Conservation (phyloP, 257 asterid genomes). For the Solanum commersonii region DNA sequence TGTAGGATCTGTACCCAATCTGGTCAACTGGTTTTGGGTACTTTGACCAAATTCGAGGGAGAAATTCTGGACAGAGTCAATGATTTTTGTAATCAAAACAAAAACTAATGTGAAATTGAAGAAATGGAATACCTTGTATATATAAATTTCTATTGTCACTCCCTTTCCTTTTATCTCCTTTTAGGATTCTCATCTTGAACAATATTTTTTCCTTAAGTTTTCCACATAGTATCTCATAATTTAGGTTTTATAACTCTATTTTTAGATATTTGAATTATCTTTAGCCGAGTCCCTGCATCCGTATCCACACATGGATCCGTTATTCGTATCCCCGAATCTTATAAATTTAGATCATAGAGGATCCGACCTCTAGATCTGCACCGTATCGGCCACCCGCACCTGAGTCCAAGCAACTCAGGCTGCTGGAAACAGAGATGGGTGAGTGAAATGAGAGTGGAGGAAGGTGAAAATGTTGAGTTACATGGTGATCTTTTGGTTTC, state of each 20-base stretch:
- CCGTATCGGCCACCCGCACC: not conserved
- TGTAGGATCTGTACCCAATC: not conserved
- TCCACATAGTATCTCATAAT: not conserved
- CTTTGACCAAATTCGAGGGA: not conserved
- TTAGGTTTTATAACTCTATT: not conserved
- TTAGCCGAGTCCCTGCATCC: not conserved
- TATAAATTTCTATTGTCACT: not conserved
- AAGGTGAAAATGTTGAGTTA: not conserved
- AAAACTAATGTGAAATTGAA: not conserved
- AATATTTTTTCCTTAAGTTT: too few relatives aligned
- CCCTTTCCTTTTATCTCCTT: not conserved
- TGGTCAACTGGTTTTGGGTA: not conserved
- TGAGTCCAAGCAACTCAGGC: not conserved
- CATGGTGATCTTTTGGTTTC: not conserved
- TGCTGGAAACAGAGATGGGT: not conserved
- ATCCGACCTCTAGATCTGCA: not conserved
- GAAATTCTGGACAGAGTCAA: not conserved
- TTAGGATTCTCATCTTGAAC: not conserved
- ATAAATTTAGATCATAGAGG: not conserved
- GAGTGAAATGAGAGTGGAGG: not conserved
- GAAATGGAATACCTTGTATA: not conserved
- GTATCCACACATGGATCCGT: not conserved
- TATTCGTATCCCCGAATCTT: not conserved
- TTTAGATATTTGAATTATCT: not conserved
- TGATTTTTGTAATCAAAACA: not conserved